phyloP scores from a whole-genome alignment of 495 filamentous ascomycete species.

The Aspergillus sclerotiicarbonarius region DNA sequence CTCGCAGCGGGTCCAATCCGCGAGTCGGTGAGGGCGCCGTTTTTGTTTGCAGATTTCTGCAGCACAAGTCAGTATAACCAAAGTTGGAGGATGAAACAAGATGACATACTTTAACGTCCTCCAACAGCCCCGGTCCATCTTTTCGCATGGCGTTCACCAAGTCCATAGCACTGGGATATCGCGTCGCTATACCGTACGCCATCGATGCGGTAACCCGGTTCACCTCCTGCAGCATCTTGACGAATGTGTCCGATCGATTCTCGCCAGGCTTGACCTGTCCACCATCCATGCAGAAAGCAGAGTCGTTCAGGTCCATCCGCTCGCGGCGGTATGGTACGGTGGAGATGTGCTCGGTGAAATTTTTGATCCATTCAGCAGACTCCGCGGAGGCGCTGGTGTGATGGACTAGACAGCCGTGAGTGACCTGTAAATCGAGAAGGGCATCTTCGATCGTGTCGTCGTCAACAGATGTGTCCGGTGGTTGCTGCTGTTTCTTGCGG shows the following conservation, averaged over 20 bases:
- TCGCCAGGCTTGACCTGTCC: conserved; percentile 78
- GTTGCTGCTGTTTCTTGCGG: conserved; percentile 33
- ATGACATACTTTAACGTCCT: conserved; percentile 52
- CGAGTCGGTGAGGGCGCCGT: conserved; percentile 62
- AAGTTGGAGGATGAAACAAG: background rate
- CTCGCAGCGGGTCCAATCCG: conserved; percentile 70
- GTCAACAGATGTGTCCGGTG: conserved; percentile 51
- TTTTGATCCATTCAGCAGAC: conserved; percentile 73
- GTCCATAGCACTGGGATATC: conserved; percentile 57
- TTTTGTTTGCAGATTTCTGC: conserved; percentile 64
- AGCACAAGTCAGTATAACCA: conserved; percentile 9
- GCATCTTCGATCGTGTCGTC: conserved; percentile 74
- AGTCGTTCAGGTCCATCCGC: conserved; percentile 46
- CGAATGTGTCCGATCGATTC: conserved; percentile 64
- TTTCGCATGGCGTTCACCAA: conserved; percentile 58
- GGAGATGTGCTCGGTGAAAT: conserved; percentile 79
- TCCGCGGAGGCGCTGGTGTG: conserved; percentile 62
- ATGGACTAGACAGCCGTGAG: conserved; percentile 66
- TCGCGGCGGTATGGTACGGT: conserved; percentile 67
- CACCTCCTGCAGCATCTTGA: conserved; percentile 78
- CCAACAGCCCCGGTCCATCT: conserved; percentile 58
- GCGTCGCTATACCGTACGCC: conserved; percentile 65
- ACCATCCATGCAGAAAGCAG: conserved; percentile 78
- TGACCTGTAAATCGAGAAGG: conserved; percentile 68
- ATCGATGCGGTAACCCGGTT: conserved; percentile 68